Evolutionary conservation across 257 asterid genomes (phyloP).

Genomic region (Nicotiana tomentosiformis): DNA sequence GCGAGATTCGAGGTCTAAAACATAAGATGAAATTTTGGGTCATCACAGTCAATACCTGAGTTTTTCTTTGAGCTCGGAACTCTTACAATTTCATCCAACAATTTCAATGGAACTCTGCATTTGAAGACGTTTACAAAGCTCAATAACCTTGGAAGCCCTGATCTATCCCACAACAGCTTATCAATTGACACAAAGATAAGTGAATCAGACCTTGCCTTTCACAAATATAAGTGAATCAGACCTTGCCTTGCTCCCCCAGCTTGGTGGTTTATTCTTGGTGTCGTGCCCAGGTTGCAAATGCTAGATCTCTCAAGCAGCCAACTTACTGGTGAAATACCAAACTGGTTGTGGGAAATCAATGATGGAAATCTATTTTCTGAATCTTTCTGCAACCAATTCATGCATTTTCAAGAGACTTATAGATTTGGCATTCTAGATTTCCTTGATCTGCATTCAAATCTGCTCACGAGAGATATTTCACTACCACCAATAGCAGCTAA

Average conservation of each 20-base stretch:
- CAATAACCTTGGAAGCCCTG: not conserved
- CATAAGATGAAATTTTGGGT: too few relatives aligned
- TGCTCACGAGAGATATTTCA: not conserved
- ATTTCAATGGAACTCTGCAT: slow-evolving; percentile 14
- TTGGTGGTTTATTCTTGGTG: slow-evolving; percentile 18
- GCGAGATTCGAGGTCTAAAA: too few relatives aligned
- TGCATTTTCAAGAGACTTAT: not conserved
- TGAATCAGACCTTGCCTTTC: not conserved
- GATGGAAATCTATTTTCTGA: slow-evolving; percentile 16
- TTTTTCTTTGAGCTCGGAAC: slow-evolving; percentile 6
- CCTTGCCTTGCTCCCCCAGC: slow-evolving; percentile 15
- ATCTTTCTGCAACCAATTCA: slow-evolving; percentile 33
- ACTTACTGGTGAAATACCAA: not conserved
- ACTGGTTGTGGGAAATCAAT: not conserved
- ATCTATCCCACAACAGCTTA: slow-evolving; percentile 23
- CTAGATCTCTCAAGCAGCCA: slow-evolving; percentile 25
- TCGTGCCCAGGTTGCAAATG: slow-evolving; percentile 22
- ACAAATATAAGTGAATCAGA: not conserved
- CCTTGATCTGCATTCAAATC: not conserved
- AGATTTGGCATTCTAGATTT: not conserved
- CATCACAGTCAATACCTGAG: not conserved
- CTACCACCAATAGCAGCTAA: not conserved
- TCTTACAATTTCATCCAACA: slow-evolving; percentile 6
- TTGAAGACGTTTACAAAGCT: slow-evolving; percentile 16
- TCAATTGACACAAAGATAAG: slow-evolving; percentile 8